Evolutionary conservation across 805 yeast genomes (phyloP).

Genomic region (Ogataea angusta): DNA sequence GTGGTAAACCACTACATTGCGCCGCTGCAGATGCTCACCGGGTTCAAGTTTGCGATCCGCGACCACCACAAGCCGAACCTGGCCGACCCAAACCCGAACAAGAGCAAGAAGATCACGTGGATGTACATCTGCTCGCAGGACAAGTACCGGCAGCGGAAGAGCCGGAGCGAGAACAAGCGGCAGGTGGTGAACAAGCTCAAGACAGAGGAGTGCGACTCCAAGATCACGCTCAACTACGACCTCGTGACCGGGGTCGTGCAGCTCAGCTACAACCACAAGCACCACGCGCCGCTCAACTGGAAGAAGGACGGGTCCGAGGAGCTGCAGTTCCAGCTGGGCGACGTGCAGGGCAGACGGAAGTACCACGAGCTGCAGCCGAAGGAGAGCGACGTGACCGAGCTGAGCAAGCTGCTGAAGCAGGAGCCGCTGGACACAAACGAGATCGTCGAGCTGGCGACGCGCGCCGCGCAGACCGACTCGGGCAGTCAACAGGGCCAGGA

Average conservation of each 20-base stretch:
- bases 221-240: constrained; percentile 38
- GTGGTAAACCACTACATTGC: constrained; percentile 36
- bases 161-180: constrained; percentile 39
- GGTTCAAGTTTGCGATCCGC: constrained; percentile 42
- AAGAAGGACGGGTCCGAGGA: constrained; percentile 23
- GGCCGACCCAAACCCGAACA: constrained; percentile 34
- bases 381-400: constrained; percentile 20
- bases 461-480: constrained; percentile 23
- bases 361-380: constrained; percentile 19
- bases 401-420: constrained; percentile 21
- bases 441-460: constrained; percentile 24
- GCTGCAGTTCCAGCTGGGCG: constrained; percentile 17
- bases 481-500: constrained; percentile 8
- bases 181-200: constrained; percentile 38
- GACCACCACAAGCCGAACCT: constrained; percentile 40
- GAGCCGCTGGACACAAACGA: constrained; percentile 22
- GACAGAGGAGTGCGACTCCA: constrained; percentile 40
- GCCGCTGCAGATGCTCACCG: constrained; percentile 41
- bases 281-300: constrained; percentile 39
- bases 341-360: constrained; percentile 8
- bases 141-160: constrained; percentile 38
- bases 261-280: constrained; percentile 38
- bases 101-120: constrained; percentile 40
- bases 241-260: constrained; percentile 36
- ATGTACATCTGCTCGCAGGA: constrained; percentile 47